These are phyloP conservation scores for Conringia planisiliqua DNA, from an alignment of 345 rosid genomes.

Conservation along the genomic window DNA sequence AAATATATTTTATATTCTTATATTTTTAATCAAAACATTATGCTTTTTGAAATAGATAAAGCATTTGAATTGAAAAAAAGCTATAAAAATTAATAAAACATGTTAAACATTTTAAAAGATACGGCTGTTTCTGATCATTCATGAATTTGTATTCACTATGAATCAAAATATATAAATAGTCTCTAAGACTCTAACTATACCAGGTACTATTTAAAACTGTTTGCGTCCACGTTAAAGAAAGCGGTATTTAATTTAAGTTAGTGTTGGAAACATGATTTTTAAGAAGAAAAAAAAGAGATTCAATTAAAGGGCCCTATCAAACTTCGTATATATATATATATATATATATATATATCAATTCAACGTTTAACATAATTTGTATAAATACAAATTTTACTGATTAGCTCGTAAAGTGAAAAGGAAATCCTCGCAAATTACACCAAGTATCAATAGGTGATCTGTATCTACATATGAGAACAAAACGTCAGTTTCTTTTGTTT, in stretches of 20 bases:
- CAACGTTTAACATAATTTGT: background rate
- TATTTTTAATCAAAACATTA: too few species aligned
- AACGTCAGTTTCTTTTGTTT: background rate
- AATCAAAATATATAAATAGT: conserved; percentile 2
- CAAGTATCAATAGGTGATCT: background rate
- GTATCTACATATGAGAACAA: background rate
- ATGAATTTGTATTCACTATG: background rate
- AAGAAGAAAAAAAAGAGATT: too few species aligned
- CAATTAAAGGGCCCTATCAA: too few species aligned
- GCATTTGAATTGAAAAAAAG: background rate
- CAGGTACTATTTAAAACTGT: background rate
- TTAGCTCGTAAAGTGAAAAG: background rate
- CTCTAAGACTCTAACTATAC: background rate
- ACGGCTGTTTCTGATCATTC: background rate
- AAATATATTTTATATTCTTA: too few species aligned
- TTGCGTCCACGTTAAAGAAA: conserved; percentile 2
- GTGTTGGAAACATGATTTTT: background rate
- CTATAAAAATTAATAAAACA: background rate
- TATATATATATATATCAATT: too few species aligned
- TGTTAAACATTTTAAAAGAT: background rate
- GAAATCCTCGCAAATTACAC: background rate
- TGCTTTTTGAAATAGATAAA: too few species aligned
- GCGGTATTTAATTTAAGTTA: background rate
- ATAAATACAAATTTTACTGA: background rate
- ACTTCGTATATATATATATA: too few species aligned